Evolutionary conservation across 495 filamentous ascomycete species (phyloP).

Genomic region (Trichoderma asperelloides): DNA sequence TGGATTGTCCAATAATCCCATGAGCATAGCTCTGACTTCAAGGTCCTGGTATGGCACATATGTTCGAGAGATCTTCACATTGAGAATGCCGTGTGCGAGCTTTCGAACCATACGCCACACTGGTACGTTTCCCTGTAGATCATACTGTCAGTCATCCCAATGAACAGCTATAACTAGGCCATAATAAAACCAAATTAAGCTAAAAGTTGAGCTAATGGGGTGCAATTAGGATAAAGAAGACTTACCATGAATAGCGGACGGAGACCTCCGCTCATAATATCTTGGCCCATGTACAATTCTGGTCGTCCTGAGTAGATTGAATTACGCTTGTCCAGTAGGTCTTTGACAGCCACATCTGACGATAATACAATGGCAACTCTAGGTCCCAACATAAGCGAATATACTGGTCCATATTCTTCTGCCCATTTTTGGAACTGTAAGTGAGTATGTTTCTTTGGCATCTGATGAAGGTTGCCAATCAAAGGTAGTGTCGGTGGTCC

Average conservation of each 20-base stretch:
- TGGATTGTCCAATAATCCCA: conserved; percentile 31
- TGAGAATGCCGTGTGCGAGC: conserved; percentile 35
- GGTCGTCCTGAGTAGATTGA: conserved; percentile 29
- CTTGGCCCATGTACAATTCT: conserved; percentile 29
- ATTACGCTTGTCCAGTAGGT: conserved; percentile 29
- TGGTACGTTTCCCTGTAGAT: neutral
- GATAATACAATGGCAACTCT: conserved; percentile 27
- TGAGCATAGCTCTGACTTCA: conserved; percentile 42
- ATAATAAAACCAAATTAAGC: too few relatives aligned
- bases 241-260: conserved; percentile 26
- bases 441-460: conserved; percentile 24
- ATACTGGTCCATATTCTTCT: conserved; percentile 30
- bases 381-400: conserved; percentile 32
- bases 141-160: neutral
- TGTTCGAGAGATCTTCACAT: conserved; percentile 29
- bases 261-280: conserved; percentile 23
- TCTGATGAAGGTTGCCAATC: conserved; percentile 16
- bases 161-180: conserved; percentile 21
- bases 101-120: conserved; percentile 35
- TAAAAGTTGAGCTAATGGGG: neutral
- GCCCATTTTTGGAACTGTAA: conserved; percentile 32
- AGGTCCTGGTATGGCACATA: conserved; percentile 46
- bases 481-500: conserved; percentile 22
- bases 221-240: neutral
- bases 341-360: conserved; percentile 28